Conservation (phyloP, 1,284 basidiomycete genomes). For the Heimioporus retisporus region DNA sequence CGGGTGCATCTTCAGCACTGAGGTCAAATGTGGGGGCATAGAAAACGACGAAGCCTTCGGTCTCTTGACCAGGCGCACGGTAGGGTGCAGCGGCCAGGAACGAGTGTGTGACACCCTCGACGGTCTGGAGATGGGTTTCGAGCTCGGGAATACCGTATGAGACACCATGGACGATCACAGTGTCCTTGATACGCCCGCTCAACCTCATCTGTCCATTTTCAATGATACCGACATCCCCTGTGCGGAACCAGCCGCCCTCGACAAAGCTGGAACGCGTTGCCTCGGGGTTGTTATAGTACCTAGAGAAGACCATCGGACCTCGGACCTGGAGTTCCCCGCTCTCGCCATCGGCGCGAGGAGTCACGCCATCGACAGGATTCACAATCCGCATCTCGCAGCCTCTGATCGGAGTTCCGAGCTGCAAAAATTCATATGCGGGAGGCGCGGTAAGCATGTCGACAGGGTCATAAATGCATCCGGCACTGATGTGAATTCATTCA, state of each 20-base stretch:
- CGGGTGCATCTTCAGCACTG: slow-evolving; percentile 28
- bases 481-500: slow-evolving; percentile 30
- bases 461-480: slow-evolving; percentile 50
- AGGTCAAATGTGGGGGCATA: slow-evolving; percentile 41
- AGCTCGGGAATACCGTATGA: slow-evolving; percentile 54
- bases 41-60: slow-evolving; percentile 43
- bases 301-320: slow-evolving; percentile 51
- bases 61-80: slow-evolving; percentile 43
- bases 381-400: slow-evolving; percentile 46
- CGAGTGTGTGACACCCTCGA: slow-evolving; percentile 50
- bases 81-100: slow-evolving; percentile 50
- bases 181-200: slow-evolving; percentile 56
- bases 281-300: slow-evolving; percentile 53
- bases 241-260: slow-evolving; percentile 56
- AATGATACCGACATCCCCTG: slow-evolving; percentile 53
- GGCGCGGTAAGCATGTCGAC: slow-evolving; percentile 23
- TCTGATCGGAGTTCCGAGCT: slow-evolving; percentile 39
- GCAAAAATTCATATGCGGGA: slow-evolving; percentile 40
- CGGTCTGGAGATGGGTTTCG: slow-evolving; percentile 52
- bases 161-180: slow-evolving; percentile 58
- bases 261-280: slow-evolving; percentile 52
- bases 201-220: slow-evolving; percentile 49
- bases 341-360: slow-evolving; percentile 36
- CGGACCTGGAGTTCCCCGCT: slow-evolving; percentile 52
- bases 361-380: slow-evolving; percentile 41